Evolutionary conservation across 2,329 filamentous ascomycete genomes (phyloP), one percentile per base, ranked within the genome.

Genomic region (Mollisia scopiformis): DNA sequence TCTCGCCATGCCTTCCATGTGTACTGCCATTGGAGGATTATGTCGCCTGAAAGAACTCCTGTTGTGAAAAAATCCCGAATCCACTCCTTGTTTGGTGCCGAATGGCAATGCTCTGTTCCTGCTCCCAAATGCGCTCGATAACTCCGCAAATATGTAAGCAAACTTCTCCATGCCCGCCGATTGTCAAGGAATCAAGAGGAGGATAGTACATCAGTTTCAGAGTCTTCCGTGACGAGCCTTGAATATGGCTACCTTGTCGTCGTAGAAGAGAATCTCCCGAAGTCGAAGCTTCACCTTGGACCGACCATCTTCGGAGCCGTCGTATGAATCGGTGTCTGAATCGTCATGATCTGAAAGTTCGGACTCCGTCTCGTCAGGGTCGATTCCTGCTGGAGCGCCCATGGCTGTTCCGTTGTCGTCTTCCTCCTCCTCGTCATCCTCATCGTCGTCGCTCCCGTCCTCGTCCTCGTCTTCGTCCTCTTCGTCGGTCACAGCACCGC

Each of bases 161-260:
- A 59, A 54, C 16, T 25, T 8, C 23, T 47, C 43, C 41, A 16
- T 47, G 11, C 6, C 13, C 43, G 10, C 43, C 10, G 43, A 16
- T 4, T 14, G 23, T 47, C n/a, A 16, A 23, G 43, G 6, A 16
- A 27, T 47, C 43, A 47, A 47, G 43, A 47, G 21, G 43, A 47
- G 23, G 23, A 47, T 47, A 23, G 13, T 47, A 27, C 23, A 27
- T 47, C 23, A 27, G 25, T 47, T 47, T 62, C 49, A 71, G n/a
- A 71, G 66, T 33, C 62, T 71, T 28, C 68, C 69, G 63, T 71
- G 69, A 25, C 91, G 83, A 31, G 89, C 89, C 74, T 89, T 90
- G 77, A 94, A 94, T 60, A 94, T 88, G 28, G 89, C 87, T 56
- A 92, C 86, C 75, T 92, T 91, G 73, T 94, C 91, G 73, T 94